Evolutionary conservation across 2,329 filamentous ascomycete genomes (phyloP).

Genomic region (Hypoxylon sp.): DNA sequence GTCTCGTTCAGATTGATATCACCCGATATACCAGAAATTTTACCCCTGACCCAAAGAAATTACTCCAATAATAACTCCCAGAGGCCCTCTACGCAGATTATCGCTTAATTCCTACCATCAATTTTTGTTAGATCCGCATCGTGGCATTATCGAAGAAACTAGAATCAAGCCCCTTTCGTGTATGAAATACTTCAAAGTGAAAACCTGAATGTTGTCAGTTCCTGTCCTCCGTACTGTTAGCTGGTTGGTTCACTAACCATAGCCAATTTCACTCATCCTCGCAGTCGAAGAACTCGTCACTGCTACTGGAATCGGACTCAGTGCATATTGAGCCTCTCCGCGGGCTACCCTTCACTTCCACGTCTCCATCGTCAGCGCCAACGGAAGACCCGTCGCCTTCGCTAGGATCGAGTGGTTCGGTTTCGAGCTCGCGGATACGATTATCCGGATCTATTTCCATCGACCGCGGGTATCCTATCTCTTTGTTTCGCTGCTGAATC

Average conservation of each 20-base stretch:
- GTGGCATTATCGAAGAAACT: neutral
- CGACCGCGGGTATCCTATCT: neutral
- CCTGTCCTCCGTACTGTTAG: neutral
- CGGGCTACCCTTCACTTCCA: neutral
- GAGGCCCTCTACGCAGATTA: too few relatives aligned
- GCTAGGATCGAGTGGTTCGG: neutral
- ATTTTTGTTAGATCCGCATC: neutral
- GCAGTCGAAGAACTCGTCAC: neutral
- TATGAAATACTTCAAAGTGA: neutral
- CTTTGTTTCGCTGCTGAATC: neutral
- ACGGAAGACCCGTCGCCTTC: neutral
- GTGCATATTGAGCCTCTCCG: neutral
- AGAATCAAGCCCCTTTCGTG: neutral
- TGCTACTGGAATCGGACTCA: neutral
- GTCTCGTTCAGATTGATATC: too few relatives aligned
- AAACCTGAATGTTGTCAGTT: neutral
- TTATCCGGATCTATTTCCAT: neutral
- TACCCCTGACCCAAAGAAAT: too few relatives aligned
- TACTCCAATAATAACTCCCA: too few relatives aligned
- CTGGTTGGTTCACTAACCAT: neutral
- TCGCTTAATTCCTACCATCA: neutral
- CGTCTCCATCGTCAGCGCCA: too few relatives aligned
- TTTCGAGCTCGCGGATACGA: neutral
- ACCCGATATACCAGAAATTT: too few relatives aligned
- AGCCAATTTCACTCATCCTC: neutral